Evolutionary conservation across 176 grass and related monocot genomes (phyloP).

Genomic region (Poa annua): DNA sequence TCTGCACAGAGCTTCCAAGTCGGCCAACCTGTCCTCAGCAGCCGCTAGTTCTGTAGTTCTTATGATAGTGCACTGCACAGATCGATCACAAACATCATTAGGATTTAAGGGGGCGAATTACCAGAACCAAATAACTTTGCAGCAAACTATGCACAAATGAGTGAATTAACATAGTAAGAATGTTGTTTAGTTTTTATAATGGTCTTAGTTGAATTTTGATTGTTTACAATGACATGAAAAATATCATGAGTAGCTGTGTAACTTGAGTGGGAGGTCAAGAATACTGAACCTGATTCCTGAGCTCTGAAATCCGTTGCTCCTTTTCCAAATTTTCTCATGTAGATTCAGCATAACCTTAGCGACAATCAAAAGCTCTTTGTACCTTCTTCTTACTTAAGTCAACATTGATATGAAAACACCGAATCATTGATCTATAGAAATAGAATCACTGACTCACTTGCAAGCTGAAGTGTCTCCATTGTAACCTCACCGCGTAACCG

Average conservation of each 20-base stretch:
- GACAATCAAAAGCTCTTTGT: slow-evolving; percentile 12
- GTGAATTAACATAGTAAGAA: not conserved
- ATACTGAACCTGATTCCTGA: slow-evolving; percentile 78
- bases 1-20: slow-evolving; percentile 88
- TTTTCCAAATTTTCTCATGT: slow-evolving; percentile 88
- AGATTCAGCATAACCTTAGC: slow-evolving; percentile 33
- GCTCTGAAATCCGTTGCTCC: slow-evolving; percentile 85
- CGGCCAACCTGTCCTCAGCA: slow-evolving; percentile 80
- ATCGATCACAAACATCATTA: slow-evolving; percentile 26
- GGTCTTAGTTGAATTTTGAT: not conserved
- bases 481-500: slow-evolving; percentile 81
- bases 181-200: not conserved
- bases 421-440: slow-evolving; percentile 32
- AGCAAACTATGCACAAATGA: not conserved
- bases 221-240: not conserved
- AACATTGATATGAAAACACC: slow-evolving; percentile 29
- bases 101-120: not conserved
- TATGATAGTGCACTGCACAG: slow-evolving; percentile 91
- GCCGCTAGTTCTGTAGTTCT: slow-evolving; percentile 86
- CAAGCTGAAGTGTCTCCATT: slow-evolving; percentile 89
- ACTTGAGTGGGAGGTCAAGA: slow-evolving; percentile 4
- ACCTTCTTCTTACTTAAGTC: not conserved
- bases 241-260: not conserved
- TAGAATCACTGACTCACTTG: no score
- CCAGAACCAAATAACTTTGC: not conserved